Base-by-base conservation (phyloP, 208 protist genomes). In the Crithidia bombi region DNA sequence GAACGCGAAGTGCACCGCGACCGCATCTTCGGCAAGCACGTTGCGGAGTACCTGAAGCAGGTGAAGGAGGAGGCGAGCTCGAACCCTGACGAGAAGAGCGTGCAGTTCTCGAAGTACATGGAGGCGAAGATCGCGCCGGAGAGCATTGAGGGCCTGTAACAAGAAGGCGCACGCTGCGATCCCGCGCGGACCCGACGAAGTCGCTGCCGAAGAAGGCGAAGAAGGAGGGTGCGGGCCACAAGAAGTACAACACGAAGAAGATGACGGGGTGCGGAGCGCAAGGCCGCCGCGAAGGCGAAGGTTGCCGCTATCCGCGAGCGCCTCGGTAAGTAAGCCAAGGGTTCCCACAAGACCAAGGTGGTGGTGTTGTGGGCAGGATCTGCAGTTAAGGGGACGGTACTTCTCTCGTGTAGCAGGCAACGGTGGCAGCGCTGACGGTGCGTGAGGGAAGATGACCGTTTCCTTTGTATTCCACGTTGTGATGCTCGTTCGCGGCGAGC, bases 1-100 rank as follows among this genome's bases (percentile, higher is more conserved):
- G 58, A 87, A 99, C 78, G 77, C 97, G 44, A 96, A 98, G 86
- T 90, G 46, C 92, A 98, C 71, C 85, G 94, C 59, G 89, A 98
- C 50, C 85, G 97, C 80, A 99, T 99, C 87, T 98, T 98, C 65
- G 99, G 98, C 62, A 90, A 87, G 30, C 98, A 99, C 93, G 97
- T 99, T 36, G 91, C 96, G 43, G 92, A 98, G 23, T 99, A 99
- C 90, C 99, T 99, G 98, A 92, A 96, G 66, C 43, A 92, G 61
- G 93, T 99, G 55, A 75, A 98, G 72, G 95, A 97, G 73, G 96
- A 99, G 72, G 83, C 97, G 32, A 86, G 81, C 79, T 81, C 80
- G 50, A 89, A 86, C 75, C 84, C 92, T 10, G 80, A 87, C 47
- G 97, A 99, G 49, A 76, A 77, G 35, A 98, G 98, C 87, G 86